Evolutionary conservation across 2,329 filamentous ascomycete genomes (phyloP).

Genomic region (Pseudocercospora fuligena): DNA sequence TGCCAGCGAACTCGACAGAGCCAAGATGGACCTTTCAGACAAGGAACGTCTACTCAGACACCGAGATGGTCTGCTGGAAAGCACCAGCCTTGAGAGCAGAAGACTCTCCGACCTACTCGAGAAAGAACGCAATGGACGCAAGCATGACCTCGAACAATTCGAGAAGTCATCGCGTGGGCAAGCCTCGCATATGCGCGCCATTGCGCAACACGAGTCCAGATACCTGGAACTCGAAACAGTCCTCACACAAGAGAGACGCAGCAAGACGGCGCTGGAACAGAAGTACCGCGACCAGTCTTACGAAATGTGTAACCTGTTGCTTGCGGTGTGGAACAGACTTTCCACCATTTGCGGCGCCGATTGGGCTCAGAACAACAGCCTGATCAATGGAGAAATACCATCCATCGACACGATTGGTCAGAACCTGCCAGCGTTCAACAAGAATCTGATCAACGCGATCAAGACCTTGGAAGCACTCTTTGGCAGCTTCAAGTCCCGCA

Average conservation of each 20-base stretch:
- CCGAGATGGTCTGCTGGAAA: slow-evolving; percentile 85
- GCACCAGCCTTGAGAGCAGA: slow-evolving; percentile 81
- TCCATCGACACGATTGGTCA: slow-evolving; percentile 84
- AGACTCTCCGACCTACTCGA: slow-evolving; percentile 87
- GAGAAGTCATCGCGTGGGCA: slow-evolving; percentile 88
- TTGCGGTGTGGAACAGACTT: slow-evolving; percentile 88
- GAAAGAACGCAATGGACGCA: slow-evolving; percentile 82
- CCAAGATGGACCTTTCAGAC: slow-evolving; percentile 78
- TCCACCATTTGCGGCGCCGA: slow-evolving; percentile 85
- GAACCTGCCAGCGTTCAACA: slow-evolving; percentile 84
- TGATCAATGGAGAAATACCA: slow-evolving; percentile 86
- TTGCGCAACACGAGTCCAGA: slow-evolving; percentile 81
- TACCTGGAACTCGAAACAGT: slow-evolving; percentile 85
- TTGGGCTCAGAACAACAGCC: slow-evolving; percentile 86
- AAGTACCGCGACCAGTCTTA: slow-evolving; percentile 83
- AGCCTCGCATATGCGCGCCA: slow-evolving; percentile 82
- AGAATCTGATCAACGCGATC: slow-evolving; percentile 84
- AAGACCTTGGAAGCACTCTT: slow-evolving; percentile 85
- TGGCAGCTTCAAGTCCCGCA: slow-evolving; percentile 75
- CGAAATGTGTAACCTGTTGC: slow-evolving; percentile 85
- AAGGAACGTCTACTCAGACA: slow-evolving; percentile 90
- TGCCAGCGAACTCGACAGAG: slow-evolving; percentile 77
- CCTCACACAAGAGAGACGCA: slow-evolving; percentile 76
- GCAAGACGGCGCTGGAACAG: slow-evolving; percentile 74
- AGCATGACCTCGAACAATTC: slow-evolving; percentile 83